Base-by-base conservation (phyloP, 1,139 yeast species). In the Trichomonascaceae sp. region DNA sequence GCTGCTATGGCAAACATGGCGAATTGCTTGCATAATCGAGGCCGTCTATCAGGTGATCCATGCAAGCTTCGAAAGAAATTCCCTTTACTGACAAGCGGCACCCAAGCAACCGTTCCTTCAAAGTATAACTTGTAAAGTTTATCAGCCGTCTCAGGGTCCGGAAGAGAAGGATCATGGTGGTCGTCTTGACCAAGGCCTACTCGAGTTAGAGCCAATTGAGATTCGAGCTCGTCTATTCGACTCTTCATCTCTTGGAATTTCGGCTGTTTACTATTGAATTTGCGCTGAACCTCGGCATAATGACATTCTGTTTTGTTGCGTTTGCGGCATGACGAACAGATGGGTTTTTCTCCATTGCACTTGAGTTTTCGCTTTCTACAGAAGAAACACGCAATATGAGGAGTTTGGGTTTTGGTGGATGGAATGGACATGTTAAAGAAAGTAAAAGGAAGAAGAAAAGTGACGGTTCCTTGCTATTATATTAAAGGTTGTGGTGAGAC, bases 301-400 rank as follows among this genome's bases (percentile, higher is more conserved):
- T 30, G 32, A n/a, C 49, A 46, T 15, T 46, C 41, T 8, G 41
- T 36, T 10, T 46, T 30, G 20, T 27, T 18, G 22, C 43, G 39
- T 15, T 27, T 49, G n/a, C 24, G 27, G 41, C 51, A 49, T 5
- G 43, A 24, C 3, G 43, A 43, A 22, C 48, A 45, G 8, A 20
- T 12, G 15, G 54, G 54, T 27, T 22, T 20, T 19, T 47, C 13
- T 15, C 47, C 54, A 22, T 47, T 45, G 27, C 54, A 52, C 22
- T 52, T 52, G 24, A 52, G 49, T 22, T 47, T 43, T 12, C 54
- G 51, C 45, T 32, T 36, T n/a, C 54, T 32, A 36, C 54, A 52
- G 27, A 49, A 20, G 13, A 24, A 24, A 39, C 54, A 52, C 8
- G 49, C 49, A 15, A 46, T 46, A 18, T 46, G 49, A 15, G 43